These are phyloP conservation scores for Penicillium brasilianum DNA, from an alignment of 2,329 filamentous ascomycete species.

Conservation along the genomic window DNA sequence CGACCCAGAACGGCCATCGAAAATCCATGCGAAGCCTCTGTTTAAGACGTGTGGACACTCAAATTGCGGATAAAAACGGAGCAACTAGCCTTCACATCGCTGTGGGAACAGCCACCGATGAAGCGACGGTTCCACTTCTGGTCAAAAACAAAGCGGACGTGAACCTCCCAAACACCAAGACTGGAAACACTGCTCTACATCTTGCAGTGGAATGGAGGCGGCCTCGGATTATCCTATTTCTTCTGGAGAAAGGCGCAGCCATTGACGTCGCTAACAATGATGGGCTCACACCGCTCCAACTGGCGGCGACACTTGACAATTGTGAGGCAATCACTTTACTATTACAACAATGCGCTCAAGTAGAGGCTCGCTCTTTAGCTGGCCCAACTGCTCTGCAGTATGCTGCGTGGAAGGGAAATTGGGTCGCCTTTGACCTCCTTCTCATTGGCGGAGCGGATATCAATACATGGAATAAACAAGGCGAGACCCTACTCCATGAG, in stretches of 20 bases:
- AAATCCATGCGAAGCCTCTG: slow-evolving; percentile 25
- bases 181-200: slow-evolving; percentile 38
- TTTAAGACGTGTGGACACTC: too few species aligned
- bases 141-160: slow-evolving; percentile 34
- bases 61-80: too few species aligned
- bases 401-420: slow-evolving; percentile 32
- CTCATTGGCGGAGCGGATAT: slow-evolving; percentile 38
- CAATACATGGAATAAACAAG: slow-evolving; percentile 37
- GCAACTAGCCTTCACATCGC: slow-evolving; percentile 12
- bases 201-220: slow-evolving; percentile 32
- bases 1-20: slow-evolving; percentile 31
- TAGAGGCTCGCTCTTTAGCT: slow-evolving; percentile 31
- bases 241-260: slow-evolving; percentile 36
- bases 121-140: slow-evolving; percentile 39
- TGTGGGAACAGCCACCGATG: slow-evolving; percentile 36
- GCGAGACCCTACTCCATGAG: slow-evolving; percentile 37
- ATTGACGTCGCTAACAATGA: slow-evolving; percentile 33
- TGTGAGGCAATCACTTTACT: slow-evolving; percentile 38
- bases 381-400: slow-evolving; percentile 36
- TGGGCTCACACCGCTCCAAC: slow-evolving; percentile 37
- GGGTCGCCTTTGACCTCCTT: slow-evolving; percentile 39
- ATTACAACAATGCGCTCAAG: slow-evolving; percentile 31
- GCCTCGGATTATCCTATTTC: slow-evolving; percentile 35
- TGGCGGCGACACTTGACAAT: slow-evolving; percentile 37
- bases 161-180: slow-evolving; percentile 30